A percentile compares a stretch with the other conserved stretches of the same genome.
Conservation (phyloP, 108 stramenopile species). For the Nitzschia sp. region DNA sequence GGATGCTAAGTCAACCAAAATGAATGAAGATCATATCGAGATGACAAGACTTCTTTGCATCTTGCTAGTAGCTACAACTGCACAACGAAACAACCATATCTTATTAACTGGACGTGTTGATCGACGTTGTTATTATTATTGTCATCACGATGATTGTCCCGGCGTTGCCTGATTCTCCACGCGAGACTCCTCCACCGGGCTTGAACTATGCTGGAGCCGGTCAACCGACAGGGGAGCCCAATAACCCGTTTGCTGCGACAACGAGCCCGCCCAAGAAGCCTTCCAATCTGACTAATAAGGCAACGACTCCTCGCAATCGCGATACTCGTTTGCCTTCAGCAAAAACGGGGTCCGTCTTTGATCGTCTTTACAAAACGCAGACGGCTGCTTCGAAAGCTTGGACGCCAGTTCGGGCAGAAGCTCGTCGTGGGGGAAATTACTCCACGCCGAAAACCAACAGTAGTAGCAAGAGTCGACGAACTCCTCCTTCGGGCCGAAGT, state of each 20-base stretch:
- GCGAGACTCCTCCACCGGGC: neutral
- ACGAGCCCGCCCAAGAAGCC: neutral
- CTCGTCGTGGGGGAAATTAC: constrained; percentile 12
- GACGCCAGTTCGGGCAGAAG: neutral
- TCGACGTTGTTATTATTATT: no score
- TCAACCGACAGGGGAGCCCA: neutral
- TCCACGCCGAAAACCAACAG: neutral
- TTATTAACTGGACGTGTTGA: no score
- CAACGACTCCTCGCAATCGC: constrained; percentile 8
- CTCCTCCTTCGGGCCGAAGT: neutral
- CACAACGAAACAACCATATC: no score
- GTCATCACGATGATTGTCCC: neutral
- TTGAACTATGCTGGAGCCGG: neutral
- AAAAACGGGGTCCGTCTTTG: constrained; percentile 13
- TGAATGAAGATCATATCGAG: no score
- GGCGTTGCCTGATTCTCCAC: constrained; percentile 1
- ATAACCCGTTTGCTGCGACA: neutral
- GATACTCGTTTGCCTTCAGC: constrained; percentile 30
- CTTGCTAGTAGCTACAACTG: no score
- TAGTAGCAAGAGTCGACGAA: neutral
- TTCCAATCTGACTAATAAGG: constrained; percentile 8
- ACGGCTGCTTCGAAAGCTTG: constrained; percentile 18
- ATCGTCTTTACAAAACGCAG: constrained; percentile 21
- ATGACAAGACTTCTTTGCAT: no score
- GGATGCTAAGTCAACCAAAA: no score